Base-by-base conservation (phyloP, 2,329 filamentous ascomycete genomes). In the Bipolaris zeicola region DNA sequence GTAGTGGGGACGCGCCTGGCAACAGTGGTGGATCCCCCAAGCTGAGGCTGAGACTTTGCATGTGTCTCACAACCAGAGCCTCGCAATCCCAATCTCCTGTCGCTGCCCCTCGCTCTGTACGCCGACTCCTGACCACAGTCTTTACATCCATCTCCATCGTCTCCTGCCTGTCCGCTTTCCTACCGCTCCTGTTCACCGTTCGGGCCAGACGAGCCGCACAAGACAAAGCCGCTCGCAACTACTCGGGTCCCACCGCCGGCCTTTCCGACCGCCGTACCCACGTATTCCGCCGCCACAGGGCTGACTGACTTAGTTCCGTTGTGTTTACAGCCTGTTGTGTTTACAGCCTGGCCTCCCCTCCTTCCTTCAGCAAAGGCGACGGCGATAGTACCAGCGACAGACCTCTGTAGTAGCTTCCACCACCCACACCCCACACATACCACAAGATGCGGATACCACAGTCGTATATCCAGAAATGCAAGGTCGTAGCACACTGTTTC, bases 401-500 rank as follows among this genome's bases (percentile, higher is more conserved):
- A 36, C 26, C 11, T 20, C 3, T 13, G 22, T 31, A 55, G 20
- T 43, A 55, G 20, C 46, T 38, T 26, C 10, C 16, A 13, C 14
- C 20, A 22, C n/a, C 20, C 24, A 11, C 41, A 6, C 33, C 33
- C 0, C 38, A 24, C 26, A 33, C 55, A 5, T n/a, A 34, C 20
- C 44, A 51, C 46, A 70, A 61, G 33, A 81, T 81, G 79, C 72
- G 77, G 58, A 71, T 81, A 55, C 72, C 75, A 52, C 78, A 79
- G 62, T 76, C 68, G 37, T 77, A 81, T 63, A 76, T 83, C 28
- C 82, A 84, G 62, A 81, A 83, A 67, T 80, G 79, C 65, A 88
- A 87, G 73, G 82, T 81, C 42, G 75, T 79, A 39, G 71, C 84
- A 37, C 85, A 88, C 70, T 78, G 77, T 41, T 68, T 79, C 44